Conservation (phyloP, 371 early-diverging fungal genomes). For the Phascolomyces articulosus region DNA sequence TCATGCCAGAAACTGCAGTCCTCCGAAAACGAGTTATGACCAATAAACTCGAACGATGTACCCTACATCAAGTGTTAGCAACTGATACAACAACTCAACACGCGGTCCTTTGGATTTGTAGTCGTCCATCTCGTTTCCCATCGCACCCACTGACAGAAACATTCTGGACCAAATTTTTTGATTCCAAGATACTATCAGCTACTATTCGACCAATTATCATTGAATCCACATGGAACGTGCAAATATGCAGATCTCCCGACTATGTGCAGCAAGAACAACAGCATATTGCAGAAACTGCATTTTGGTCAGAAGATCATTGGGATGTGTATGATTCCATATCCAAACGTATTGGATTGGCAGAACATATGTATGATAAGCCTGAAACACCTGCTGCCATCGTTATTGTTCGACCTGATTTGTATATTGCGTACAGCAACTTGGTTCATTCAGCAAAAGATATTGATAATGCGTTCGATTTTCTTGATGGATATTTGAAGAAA, state of each 20-base stretch:
- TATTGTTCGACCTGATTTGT: conserved; percentile 23
- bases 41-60: conserved; percentile 9
- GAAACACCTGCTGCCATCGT: conserved; percentile 20
- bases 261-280: not conserved
- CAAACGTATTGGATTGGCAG: conserved; percentile 14
- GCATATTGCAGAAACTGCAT: not conserved
- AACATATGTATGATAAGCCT: not conserved
- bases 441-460: conserved; percentile 15
- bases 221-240: conserved; percentile 16
- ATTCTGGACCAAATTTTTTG: not conserved
- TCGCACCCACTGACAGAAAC: conserved; percentile 7
- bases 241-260: not conserved
- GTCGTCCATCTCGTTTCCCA: not conserved
- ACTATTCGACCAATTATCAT: conserved; percentile 13
- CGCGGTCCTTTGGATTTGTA: conserved; percentile 3
- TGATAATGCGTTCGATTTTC: conserved; percentile 13
- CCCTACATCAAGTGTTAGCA: conserved; percentile 15
- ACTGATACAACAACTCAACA: not conserved
- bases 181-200: not conserved
- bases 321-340: conserved; percentile 7
- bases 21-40: conserved; percentile 6
- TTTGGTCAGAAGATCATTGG: conserved; percentile 20
- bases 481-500: not conserved
- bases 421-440: conserved; percentile 18
- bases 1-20: conserved; percentile 11